These are phyloP conservation scores for Megacollybia marginata DNA, from an alignment of 768 basidiomycete species.

Conservation along the genomic window DNA sequence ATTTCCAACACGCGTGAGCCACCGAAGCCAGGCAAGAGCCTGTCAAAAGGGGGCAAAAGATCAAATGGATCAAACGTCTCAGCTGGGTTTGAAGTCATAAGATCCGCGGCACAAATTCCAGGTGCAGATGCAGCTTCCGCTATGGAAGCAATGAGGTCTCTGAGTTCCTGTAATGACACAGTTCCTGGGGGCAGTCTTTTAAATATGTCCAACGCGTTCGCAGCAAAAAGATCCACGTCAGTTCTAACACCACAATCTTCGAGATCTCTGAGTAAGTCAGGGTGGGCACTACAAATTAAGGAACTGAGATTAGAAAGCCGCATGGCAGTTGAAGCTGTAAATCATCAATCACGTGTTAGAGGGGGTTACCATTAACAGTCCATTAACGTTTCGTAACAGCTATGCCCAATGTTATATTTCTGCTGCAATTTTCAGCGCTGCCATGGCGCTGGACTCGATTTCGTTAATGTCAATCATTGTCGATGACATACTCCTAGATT, in stretches of 20 bases:
- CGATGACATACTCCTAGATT: too few relatives aligned
- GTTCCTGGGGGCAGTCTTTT: constrained; percentile 41
- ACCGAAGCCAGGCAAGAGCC: constrained; percentile 26
- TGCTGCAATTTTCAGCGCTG: too few relatives aligned
- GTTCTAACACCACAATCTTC: not conserved
- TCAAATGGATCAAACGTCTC: constrained; percentile 16
- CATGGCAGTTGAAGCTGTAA: too few relatives aligned
- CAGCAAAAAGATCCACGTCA: not conserved
- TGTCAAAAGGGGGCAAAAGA: constrained; percentile 45
- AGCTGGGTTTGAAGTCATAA: constrained; percentile 12
- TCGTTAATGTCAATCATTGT: too few relatives aligned
- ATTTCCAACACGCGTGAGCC: constrained; percentile 52
- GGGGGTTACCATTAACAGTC: too few relatives aligned
- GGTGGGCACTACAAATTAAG: too few relatives aligned
- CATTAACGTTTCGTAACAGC: too few relatives aligned
- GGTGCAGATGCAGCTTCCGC: constrained; percentile 36
- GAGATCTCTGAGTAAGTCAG: not conserved
- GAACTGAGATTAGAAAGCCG: too few relatives aligned
- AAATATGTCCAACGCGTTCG: constrained; percentile 41
- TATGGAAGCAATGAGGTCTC: constrained; percentile 29
- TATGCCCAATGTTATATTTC: too few relatives aligned
- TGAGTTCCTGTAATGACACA: constrained; percentile 42
- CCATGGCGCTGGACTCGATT: too few relatives aligned
- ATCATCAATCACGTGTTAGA: too few relatives aligned
- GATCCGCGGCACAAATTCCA: constrained; percentile 26